Conservation (phyloP, 2,329 filamentous ascomycete species). For the Paecilomyces sp. region DNA sequence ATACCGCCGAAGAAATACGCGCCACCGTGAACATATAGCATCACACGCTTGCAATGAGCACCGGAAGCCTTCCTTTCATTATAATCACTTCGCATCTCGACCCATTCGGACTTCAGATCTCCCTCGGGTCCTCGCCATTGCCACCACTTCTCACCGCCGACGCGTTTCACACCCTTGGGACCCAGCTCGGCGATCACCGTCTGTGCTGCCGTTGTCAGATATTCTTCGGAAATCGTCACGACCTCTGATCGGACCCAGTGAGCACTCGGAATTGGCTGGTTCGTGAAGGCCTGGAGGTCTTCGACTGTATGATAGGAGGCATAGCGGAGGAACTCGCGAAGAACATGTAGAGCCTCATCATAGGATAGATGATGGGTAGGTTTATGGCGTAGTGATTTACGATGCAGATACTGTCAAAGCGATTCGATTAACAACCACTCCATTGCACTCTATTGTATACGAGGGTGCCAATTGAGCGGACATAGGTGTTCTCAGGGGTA, state of each 20-base stretch:
- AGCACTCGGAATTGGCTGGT: slow-evolving; percentile 84
- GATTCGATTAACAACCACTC: slow-evolving; percentile 3
- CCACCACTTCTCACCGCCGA: slow-evolving; percentile 85
- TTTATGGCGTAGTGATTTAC: slow-evolving; percentile 65
- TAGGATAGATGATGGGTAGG: slow-evolving; percentile 90
- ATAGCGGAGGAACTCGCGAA: slow-evolving; percentile 78
- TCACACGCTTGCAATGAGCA: slow-evolving; percentile 63
- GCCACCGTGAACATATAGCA: slow-evolving; percentile 91
- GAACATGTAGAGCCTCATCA: slow-evolving; percentile 81
- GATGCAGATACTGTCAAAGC: slow-evolving; percentile 65
- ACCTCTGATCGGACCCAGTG: slow-evolving; percentile 78
- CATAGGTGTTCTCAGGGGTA: slow-evolving; percentile 9
- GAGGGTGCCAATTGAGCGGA: not conserved
- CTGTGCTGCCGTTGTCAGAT: slow-evolving; percentile 59
- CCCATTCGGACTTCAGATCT: slow-evolving; percentile 78
- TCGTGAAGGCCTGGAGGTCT: slow-evolving; percentile 84
- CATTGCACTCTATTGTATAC: not conserved
- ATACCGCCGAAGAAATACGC: slow-evolving; percentile 95
- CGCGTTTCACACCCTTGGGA: slow-evolving; percentile 60
- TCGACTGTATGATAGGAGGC: slow-evolving; percentile 87
- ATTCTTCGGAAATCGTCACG: slow-evolving; percentile 56
- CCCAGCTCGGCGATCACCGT: slow-evolving; percentile 70
- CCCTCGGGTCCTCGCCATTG: slow-evolving; percentile 66
- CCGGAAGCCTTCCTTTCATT: slow-evolving; percentile 58
- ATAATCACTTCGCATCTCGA: slow-evolving; percentile 86